Conservation (phyloP, 805 yeast genomes). For the Saturnispora saitoi region DNA sequence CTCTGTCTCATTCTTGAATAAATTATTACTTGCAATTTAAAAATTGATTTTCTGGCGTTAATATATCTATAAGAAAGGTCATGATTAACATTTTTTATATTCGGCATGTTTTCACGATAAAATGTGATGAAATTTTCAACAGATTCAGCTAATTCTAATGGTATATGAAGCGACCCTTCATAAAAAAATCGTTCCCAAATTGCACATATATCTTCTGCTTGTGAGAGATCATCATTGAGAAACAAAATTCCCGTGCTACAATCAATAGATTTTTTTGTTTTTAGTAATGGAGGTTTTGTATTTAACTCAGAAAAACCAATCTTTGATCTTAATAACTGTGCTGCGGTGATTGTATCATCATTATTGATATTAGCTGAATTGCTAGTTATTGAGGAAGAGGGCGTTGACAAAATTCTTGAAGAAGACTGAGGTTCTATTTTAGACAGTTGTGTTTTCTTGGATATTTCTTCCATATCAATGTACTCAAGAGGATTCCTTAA, state of each 20-base stretch:
- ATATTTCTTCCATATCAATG: constrained; percentile 7
- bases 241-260: constrained; percentile 11
- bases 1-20: constrained; percentile 41
- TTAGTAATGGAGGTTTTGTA: background rate
- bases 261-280: constrained; percentile 21
- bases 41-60: constrained; percentile 50
- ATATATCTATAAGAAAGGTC: background rate
- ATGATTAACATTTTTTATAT: background rate
- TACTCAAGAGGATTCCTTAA: constrained; percentile 63
- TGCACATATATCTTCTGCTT: constrained; percentile 43
- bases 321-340: background rate
- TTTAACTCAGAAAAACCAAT: background rate
- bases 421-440: constrained; percentile 16
- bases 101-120: background rate
- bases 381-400: background rate
- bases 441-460: background rate
- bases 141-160: constrained; percentile 21
- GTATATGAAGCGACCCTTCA: constrained; percentile 25
- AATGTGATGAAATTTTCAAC: constrained; percentile 30
- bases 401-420: background rate
- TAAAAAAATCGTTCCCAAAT: constrained; percentile 39
- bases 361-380: background rate
- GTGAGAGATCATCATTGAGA: constrained; percentile 27
- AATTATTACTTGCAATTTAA: constrained; percentile 48
- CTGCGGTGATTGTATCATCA: background rate